Base-by-base conservation (phyloP, 768 basidiomycete genomes). In the Mycena latifolia region DNA sequence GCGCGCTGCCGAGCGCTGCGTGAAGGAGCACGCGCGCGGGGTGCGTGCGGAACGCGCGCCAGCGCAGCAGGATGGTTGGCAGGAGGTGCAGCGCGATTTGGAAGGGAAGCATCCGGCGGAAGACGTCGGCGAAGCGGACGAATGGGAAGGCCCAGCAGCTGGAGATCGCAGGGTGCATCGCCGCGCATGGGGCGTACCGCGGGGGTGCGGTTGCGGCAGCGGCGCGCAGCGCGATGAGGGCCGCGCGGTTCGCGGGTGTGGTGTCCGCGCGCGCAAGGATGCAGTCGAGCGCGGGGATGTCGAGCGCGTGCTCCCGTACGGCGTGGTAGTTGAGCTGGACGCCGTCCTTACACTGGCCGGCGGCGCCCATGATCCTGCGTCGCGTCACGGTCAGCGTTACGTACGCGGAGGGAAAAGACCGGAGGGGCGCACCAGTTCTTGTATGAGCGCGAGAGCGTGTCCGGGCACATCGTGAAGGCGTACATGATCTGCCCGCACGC, bases 51-150 rank as follows among this genome's bases (percentile, higher is more conserved):
- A 97, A 92, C 0, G 81, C 77, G 28, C 85, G 83, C 41, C 91
- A 82, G 71, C 94, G 93, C 77, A 99, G 94, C 6, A 98, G 80
- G 12, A 98, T 80, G 52, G 91, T 85, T 0, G 97, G 96, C 28
- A 98, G 87, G 65, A 98, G 85, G 76, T 98, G 97, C 35, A 98
- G 78, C 0, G 94, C 95, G 24, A 93, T 90, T 71, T 99, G 98
- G 41, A 91, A 87, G 4, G 89, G 92, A 47, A 92, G 76, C 79
- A 93, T 95, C 92, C 87, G 96, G 79, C 86, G 88, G 76, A 91
- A 93, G 8, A 98, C 95, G 20, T 86, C 81, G 69, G 91, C 84
- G 77, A 96, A 92, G 33, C 95, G 89, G 41, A 87, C 85, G 22
- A 90, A 67, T 12, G 86, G 88, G 2, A 89, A 88, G 11, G 80